Evolutionary conservation across 2,329 filamentous ascomycete species (phyloP), one percentile per base, ranked within the genome.

Genomic region (Apiospora malaysiana): DNA sequence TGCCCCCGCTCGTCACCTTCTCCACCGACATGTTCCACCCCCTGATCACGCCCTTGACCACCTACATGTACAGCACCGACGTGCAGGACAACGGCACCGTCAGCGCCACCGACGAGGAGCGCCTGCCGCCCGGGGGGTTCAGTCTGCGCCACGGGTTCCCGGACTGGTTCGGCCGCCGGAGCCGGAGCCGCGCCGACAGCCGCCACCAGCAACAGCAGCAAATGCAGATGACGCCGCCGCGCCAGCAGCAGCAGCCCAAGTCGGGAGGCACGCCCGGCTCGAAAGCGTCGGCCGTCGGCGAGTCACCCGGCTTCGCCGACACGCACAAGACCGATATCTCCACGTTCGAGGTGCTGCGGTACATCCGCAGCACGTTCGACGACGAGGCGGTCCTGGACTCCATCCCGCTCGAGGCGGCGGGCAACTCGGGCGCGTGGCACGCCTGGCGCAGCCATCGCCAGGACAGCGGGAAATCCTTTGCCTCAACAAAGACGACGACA

Each of bases 11-110:
- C 23, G 90, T 99, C 74, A 95, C 92, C 70, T 97, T 99, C 81
- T 89, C 90, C 65, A 97, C 94, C 75, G 95, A 98, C 79, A 92
- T 98, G 75, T 99, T 98, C 81, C 95, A 99, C 80, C 95, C 95
- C 23, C 87, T 99, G 56, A 91, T 98, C 75, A 94, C 95, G 9
- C 95, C 96, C 47, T 87, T 97, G 73, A 97, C 94, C n/a, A 97
- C 94, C 4, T 97, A 97, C 82, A 96, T 94, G 79, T 97, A 97
- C 84, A 93, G 94, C 56, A 94, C 93, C 73, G 91, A 92, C 71
- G 90, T 92, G 46, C 89, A 93, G 72, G 91, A 91, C 72, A 88
- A 89, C 70, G 93, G 93, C 66, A 94, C 93, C 0, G 92, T 95
- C 73, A 95, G 93, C 79, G 93, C 94, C 10, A 92, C 91, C 1